Conservation (phyloP, 441 rosid species). For the Mallotus repandus region DNA sequence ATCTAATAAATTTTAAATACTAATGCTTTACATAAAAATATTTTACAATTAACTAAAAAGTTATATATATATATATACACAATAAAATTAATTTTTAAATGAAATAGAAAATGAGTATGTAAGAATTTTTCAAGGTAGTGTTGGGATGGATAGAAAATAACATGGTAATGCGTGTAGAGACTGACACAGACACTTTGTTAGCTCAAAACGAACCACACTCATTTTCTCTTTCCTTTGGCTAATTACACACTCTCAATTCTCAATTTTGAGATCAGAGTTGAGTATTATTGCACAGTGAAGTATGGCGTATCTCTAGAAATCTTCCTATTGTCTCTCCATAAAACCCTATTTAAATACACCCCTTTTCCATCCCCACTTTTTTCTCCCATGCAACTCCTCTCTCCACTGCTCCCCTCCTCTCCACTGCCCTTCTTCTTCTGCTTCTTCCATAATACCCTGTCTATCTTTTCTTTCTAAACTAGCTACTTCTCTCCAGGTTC, state of each 20-base stretch:
- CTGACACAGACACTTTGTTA: constrained; percentile 35
- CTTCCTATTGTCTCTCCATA: constrained; percentile 19
- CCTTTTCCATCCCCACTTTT: constrained; percentile 19
- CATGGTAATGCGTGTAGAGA: constrained; percentile 28
- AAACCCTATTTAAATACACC: constrained; percentile 44
- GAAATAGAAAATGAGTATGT: no score
- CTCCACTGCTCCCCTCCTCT: constrained; percentile 21
- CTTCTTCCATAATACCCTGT: constrained; percentile 25
- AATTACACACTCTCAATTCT: no score
- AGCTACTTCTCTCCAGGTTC: not conserved
- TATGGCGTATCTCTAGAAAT: constrained; percentile 40
- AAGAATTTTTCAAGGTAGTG: no score
- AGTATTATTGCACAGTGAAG: not conserved
- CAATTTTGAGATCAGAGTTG: no score
- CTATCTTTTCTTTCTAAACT: constrained; percentile 6
- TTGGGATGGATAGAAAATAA: no score
- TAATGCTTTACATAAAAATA: no score
- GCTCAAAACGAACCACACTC: constrained; percentile 16
- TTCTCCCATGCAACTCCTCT: constrained; percentile 48
- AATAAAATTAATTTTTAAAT: no score
- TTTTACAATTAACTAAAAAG: no score
- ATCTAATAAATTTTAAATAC: no score
- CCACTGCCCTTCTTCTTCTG: constrained; percentile 18
- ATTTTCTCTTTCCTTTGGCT: no score
- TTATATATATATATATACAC: no score